Base-by-base conservation (phyloP, 208 protist species). In the Acanthamoeba polyphaga region DNA sequence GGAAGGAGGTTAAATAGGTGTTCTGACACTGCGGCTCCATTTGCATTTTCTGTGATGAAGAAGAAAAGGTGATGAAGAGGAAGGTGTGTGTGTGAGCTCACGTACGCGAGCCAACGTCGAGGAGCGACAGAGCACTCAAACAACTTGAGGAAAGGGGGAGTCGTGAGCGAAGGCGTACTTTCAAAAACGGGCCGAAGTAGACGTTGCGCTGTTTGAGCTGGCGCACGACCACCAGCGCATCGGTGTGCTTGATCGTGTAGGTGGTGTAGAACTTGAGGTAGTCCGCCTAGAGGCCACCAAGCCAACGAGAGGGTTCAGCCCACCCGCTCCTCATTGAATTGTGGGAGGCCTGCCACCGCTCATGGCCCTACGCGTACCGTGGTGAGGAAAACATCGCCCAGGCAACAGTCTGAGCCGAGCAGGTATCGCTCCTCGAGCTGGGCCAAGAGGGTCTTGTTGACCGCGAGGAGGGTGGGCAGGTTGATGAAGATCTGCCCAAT, bases 191-290 rank as follows among this genome's bases (percentile, higher is more conserved):
- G 6, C n/a, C 32, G 19, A 93, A 93, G 27, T 29, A 29, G 22
- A 60, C 60, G 62, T 93, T 68, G 46, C 88, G 53, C 19, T 78
- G 53, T 34, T 93, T 93, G 34, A 76, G 38, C 88, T 93, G 60
- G 0, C 60, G 53, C 62, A 93, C 62, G 12, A 76, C 49, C 34
- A 76, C 88, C 27, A 93, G 34, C 17, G 88, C 88, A 3, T 93
- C 88, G 49, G 62, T 46, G 38, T 93, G 88, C 32, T 93, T 93
- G 53, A 93, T 76, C 8, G 88, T 93, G 62, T 93, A 93, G 24
- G 88, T 55, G 13, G 88, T 76, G 88, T 93, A 93, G 43, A 93
- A 76, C 62, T 93, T 93, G 43, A 93, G 62, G 62, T 93, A 93
- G 62, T 93, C 88, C n/a, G 88, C 88, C 88, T 93, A 24, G 76